Evolutionary conservation across 768 basidiomycete genomes (phyloP), one percentile per base, ranked within the genome.

Genomic region (Psilocybe azurescens): DNA sequence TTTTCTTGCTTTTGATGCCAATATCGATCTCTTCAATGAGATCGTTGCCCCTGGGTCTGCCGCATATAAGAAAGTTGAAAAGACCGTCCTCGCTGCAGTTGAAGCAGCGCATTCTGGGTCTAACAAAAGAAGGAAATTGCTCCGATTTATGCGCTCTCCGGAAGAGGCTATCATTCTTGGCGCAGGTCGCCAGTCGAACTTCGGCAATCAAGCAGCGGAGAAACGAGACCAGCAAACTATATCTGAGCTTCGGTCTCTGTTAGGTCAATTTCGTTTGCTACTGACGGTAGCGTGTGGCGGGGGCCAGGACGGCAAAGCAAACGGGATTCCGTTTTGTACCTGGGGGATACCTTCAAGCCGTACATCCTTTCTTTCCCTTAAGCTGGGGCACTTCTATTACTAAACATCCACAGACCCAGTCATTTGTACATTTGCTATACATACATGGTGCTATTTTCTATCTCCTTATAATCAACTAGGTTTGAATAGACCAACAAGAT

Each of bases 301-400:
- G 14, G 66, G 56, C 13, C 77, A 65, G 3, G 62, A 60, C 7
- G 73, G 70, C 9, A 56, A 54, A n/a, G 65, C 70, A 28, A 69
- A 72, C 46, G 69, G 75, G 5, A 72, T 86, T 47, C 73, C 79
- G 46, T 57, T 75, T 1, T 92, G 90, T 69, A 83, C 79, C 63
- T 91, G 89, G 89, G 85, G 68, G 49, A 59, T 20, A 62, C 64
- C 50, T 89, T 91, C 85, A 89, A 86, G 73, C 68, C 69, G 49
- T 89, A 79, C 68, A 90, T 92, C 60, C 72, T 90, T 61, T 74
- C 74, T 24, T 92, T 83, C 71, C 90, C 90, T 33, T 91, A 59
- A 70, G 39, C 20, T 3, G n/a, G 13, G 7, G 16, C 10, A 7
- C 16, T 30, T 24, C 24, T 14, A 20, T 13, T n/a, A 24, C 41